Percentiles rank a stretch among this genome's conserved stretches.
These are phyloP conservation scores for Fusarium robinianum DNA, from an alignment of 2,329 filamentous ascomycete genomes.

Conservation along the genomic window DNA sequence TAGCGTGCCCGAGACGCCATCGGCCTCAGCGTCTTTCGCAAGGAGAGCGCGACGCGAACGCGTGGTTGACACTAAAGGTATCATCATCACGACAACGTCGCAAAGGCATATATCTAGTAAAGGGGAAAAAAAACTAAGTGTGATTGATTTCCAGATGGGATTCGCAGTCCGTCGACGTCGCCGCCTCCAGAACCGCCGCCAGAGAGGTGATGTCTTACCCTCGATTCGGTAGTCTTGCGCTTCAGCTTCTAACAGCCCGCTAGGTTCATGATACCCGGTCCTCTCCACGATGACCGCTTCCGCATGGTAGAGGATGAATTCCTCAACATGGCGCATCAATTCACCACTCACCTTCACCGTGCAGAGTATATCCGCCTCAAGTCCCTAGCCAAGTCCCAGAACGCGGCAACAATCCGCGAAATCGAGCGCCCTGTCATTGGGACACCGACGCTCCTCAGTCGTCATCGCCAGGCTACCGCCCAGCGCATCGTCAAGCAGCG, in stretches of 20 bases:
- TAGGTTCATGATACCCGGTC: slow-evolving; percentile 68
- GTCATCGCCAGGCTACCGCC: slow-evolving; percentile 26
- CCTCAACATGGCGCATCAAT: slow-evolving; percentile 65
- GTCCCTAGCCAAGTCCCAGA: slow-evolving; percentile 56
- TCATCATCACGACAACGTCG: neutral
- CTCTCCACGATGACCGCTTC: slow-evolving; percentile 71
- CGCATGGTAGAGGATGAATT: slow-evolving; percentile 88
- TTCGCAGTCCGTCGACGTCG: slow-evolving; percentile 54
- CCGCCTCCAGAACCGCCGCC: slow-evolving; percentile 54
- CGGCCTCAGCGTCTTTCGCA: slow-evolving; percentile 8
- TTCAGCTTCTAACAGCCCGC: neutral
- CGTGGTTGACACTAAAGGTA: slow-evolving; percentile 34
- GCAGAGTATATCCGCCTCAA: slow-evolving; percentile 75
- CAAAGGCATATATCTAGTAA: too few relatives aligned
- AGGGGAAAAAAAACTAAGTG: neutral
- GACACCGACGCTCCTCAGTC: slow-evolving; percentile 36
- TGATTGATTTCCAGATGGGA: slow-evolving; percentile 22
- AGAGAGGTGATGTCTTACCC: slow-evolving; percentile 47
- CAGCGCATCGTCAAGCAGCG: slow-evolving; percentile 35
- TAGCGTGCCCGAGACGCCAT: slow-evolving; percentile 6
- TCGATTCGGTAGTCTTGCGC: neutral
- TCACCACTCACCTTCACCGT: slow-evolving; percentile 76
- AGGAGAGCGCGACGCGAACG: slow-evolving; percentile 29
- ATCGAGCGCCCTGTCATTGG: slow-evolving; percentile 58
- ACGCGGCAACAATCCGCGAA: slow-evolving; percentile 55